phyloP scores from a whole-genome alignment of 192 early-diverging fungal genomes.

The Tieghemiomyces parasiticus region DNA sequence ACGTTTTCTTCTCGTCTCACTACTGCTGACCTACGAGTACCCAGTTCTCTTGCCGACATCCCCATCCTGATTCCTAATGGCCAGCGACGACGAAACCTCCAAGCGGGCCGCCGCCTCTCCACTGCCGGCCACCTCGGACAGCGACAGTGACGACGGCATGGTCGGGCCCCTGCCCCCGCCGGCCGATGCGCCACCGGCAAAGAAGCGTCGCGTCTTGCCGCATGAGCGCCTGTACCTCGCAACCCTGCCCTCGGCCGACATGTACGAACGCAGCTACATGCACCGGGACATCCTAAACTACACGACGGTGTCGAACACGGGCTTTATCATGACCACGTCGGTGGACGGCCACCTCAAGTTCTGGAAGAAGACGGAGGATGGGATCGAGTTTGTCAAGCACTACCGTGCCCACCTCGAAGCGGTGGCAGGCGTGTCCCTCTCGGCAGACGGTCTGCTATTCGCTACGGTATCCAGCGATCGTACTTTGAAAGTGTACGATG shows the following conservation, averaged over 20 bases:
- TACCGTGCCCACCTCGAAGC: constrained; percentile 70
- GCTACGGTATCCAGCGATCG: constrained; percentile 75
- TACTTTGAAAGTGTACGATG: constrained; percentile 85
- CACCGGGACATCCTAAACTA: constrained; percentile 81
- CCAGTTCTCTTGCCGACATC: too few species aligned
- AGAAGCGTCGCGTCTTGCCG: constrained; percentile 15
- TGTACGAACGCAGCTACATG: constrained; percentile 94
- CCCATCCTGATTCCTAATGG: too few species aligned
- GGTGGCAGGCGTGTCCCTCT: constrained; percentile 38
- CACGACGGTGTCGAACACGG: constrained; percentile 58
- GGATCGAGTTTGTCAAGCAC: constrained; percentile 98
- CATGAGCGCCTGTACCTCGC: constrained; percentile 68
- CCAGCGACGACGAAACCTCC: too few species aligned
- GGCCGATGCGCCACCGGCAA: background rate
- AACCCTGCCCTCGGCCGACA: constrained; percentile 69
- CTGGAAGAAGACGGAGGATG: constrained; percentile 88
- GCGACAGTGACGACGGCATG: background rate
- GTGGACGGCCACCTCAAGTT: constrained; percentile 96
- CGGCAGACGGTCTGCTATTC: constrained; percentile 62
- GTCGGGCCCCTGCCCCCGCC: constrained; percentile 2
- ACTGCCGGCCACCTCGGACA: too few species aligned
- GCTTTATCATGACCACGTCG: constrained; percentile 90
- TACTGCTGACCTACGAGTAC: too few species aligned
- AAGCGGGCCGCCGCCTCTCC: too few species aligned
- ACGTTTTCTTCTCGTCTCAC: too few species aligned